Base-by-base conservation (phyloP, 108 stramenopile genomes). In the Conticribra weissflogii region DNA sequence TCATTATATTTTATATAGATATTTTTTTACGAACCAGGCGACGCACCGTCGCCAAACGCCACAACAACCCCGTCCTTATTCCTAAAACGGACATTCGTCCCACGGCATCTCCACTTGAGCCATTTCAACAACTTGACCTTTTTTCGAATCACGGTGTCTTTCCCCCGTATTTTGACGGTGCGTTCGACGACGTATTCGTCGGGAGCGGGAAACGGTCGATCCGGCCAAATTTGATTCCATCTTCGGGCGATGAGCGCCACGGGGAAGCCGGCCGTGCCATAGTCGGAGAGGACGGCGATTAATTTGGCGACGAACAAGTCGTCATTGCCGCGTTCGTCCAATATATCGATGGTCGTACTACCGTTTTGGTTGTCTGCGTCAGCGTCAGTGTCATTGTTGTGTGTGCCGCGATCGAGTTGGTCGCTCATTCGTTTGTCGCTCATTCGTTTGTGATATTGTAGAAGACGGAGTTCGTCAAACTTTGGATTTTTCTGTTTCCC, bases 171-270 rank as follows among this genome's bases (percentile, higher is more conserved):
- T n/a, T 48, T 54, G 21, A 31, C 31, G 28, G 3, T 51, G 18
- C 67, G 70, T 41, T 76, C 62, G 19, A 72, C 76, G 32, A 81
- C 21, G 53, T 76, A 81, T 16, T 81, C 74, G 12, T 55, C 21
- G 5, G 56, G 25, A 5, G 68, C 64, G 51, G 92, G 92, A 64
- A 91, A 91, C n/a, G 86, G 87, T 17, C 64, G 54, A 58, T 88
- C 74, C 8, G 93, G 93, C 93, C 93, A 94, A n/a, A 94, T 83
- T 66, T 94, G 90, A 30, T 87, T 83, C 93, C 93, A 94, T 71
- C 86, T 79, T 41, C 84, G 71, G 52, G 77, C 72, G 23, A 94
- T 66, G 45, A 88, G 76, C 29, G 77, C 71, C 3, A 90, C 57
- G 59, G 88, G 82, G 47, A 94, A 68, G 0, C 93, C 93, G 44